Base-by-base conservation (phyloP, 1,284 basidiomycete genomes). In the Moesziomyces sp. region DNA sequence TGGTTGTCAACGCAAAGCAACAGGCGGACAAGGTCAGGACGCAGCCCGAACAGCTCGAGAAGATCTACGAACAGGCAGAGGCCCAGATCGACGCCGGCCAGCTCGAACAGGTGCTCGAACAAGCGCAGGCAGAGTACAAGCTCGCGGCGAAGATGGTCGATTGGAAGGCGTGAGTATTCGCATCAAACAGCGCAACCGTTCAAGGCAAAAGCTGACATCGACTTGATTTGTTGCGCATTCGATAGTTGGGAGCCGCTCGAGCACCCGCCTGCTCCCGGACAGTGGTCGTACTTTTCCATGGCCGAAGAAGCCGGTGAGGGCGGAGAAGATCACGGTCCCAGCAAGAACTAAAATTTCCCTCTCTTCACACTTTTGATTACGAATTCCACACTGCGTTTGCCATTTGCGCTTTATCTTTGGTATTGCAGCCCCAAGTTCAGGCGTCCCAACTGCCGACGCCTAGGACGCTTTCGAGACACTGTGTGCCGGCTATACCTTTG, bases 161-260 rank as follows among this genome's bases (percentile, higher is more conserved):
- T 83, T 98, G 93, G 93, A 97, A 97, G 87, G 89, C 92, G 95
- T 99, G 85, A 86, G 93, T 92, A 19, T 21, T 21, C 21, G 21
- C 21, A 21, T 21, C 21, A 21, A 21, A 21, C 21, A 21, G 21
- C 21, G 21, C 21, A 21, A 21, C 21, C 21, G 21, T 21, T 21
- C 21, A 21, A 21, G 21, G 21, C 21, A 21, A 21, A 21, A 21
- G 21, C 21, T 21, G 21, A 21, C 21, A 21, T 21, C 21, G 21
- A 21, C 21, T 21, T 21, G 21, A 21, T 21, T 21, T 47, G 24
- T 23, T 19, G 38, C 28, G 56, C 19, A 21, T 33, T 53, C 26
- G 11, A 30, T 77, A 96, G 94, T 46, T 94, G 92, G 92, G 93
- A 94, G 83, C 88, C 92, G 24, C 86, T 96, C 74, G 91, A 92